Conservation (phyloP, 2,329 filamentous ascomycete species). For the Lachnellula subtilissima region DNA sequence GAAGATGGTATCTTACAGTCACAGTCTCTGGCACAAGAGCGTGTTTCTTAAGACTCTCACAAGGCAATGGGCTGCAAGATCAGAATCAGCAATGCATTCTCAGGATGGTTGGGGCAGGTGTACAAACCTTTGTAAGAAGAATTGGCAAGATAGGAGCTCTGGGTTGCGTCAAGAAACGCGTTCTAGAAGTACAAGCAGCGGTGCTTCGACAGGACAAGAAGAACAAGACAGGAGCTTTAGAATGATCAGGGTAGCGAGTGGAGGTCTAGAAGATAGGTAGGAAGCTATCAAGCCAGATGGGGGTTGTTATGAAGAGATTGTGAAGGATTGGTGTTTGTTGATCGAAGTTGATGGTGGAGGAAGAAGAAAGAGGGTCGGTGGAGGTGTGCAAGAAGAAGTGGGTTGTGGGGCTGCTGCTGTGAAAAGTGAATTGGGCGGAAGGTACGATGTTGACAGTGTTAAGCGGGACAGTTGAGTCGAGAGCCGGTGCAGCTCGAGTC, state of each 20-base stretch:
- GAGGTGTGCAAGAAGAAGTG: background rate
- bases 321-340: constrained; percentile 24
- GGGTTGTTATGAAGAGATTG: constrained; percentile 27
- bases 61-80: constrained; percentile 16
- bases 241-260: constrained; percentile 29
- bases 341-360: constrained; percentile 8
- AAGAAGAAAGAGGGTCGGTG: constrained; percentile 7
- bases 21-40: constrained; percentile 20
- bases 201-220: constrained; percentile 1
- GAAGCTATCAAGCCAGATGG: constrained; percentile 34
- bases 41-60: constrained; percentile 8
- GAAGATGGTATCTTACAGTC: constrained; percentile 18
- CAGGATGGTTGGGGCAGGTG: background rate
- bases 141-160: constrained; percentile 4
- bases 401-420: background rate
- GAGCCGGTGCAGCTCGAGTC: background rate
- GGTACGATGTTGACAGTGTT: background rate
- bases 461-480: background rate
- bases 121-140: constrained; percentile 19
- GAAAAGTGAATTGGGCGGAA: background rate
- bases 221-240: constrained; percentile 18
- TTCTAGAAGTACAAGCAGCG: constrained; percentile 9
- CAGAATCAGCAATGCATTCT: constrained; percentile 12
- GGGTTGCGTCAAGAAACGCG: constrained; percentile 7
- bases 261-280: constrained; percentile 34